A percentile compares a stretch with the other conserved stretches of the same genome.
Evolutionary conservation across 2,329 filamentous ascomycete genomes (phyloP).

Genomic region (Fusarium hostae): DNA sequence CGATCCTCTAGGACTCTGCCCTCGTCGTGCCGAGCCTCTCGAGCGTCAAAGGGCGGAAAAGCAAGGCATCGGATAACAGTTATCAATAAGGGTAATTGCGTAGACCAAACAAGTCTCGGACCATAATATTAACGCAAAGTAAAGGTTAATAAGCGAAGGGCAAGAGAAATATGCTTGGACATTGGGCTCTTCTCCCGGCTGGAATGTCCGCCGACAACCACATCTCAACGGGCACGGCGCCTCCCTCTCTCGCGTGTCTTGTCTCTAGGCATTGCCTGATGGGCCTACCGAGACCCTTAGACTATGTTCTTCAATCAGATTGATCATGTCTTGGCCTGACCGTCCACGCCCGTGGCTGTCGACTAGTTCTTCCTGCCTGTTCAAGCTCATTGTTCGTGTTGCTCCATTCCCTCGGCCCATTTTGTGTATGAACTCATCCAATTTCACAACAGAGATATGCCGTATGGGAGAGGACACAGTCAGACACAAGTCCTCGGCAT

Average conservation of each 20-base stretch:
- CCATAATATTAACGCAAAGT: background rate
- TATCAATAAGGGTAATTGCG: background rate
- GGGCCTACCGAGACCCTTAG: background rate
- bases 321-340: background rate
- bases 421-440: background rate
- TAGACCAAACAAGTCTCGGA: background rate
- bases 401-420: background rate
- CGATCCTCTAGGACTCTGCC: background rate
- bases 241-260: slow-evolving; percentile 29
- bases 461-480: background rate
- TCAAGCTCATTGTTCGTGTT: background rate
- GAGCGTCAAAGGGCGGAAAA: background rate
- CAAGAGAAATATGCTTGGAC: slow-evolving; percentile 12
- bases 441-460: background rate
- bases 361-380: background rate
- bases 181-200: slow-evolving; percentile 33
- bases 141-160: background rate
- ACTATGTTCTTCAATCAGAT: background rate
- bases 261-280: background rate
- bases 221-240: slow-evolving; percentile 39
- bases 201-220: slow-evolving; percentile 25
- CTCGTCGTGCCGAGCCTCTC: background rate
- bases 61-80: background rate
- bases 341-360: background rate
- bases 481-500: background rate